Evolutionary conservation across 2,329 filamentous ascomycete genomes (phyloP), one percentile per base, ranked within the genome.

Genomic region (Colletotrichum brevisporum): DNA sequence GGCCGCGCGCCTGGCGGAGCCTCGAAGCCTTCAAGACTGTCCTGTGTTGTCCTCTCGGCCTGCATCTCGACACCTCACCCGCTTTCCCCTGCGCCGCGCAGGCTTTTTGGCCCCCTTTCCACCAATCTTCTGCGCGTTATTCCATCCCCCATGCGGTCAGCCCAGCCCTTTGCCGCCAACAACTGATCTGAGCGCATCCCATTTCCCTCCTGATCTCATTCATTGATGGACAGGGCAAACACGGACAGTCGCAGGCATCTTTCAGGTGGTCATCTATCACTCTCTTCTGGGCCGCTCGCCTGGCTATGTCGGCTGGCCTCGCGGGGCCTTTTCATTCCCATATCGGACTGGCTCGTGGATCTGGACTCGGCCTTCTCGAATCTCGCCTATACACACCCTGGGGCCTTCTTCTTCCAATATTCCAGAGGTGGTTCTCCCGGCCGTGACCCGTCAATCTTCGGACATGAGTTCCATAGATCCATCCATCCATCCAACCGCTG

Each of bases 101-200:
- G 43, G n/a, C 55, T n/a, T 6, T 45, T 41, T 41, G 36, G 26
- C 50, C 66, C 31, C 31, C 36, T 52, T 69, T 61, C 66, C 62
- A 69, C 66, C 62, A 69, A 69, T 66, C 62, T 39, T 63, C 15
- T 41, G 26, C 24, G 15, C 59, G 45, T 52, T 21, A 53, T 58
- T 50, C 39, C 45, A 47, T 16, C 10, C 45, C 21, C 58, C 12
- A 26, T 52, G 39, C 18, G 13, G 41, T n/a, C 31, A 36, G 31
- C 31, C 18, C 10, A 18, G 27, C 15, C 47, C 36, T 48, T 64
- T 68, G 53, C 59, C 59, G 60, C 61, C 65, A 58, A 27, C 65
- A 58, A 13, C n/a, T 31, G 60, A 15, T 60, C 47, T 53, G 47
- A 51, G 54, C 61, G 53, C 54, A 15, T 45, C 36, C 50, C 6